These are phyloP conservation scores for Fusarium illudens DNA, from an alignment of 2,329 filamentous ascomycete species.

Conservation along the genomic window DNA sequence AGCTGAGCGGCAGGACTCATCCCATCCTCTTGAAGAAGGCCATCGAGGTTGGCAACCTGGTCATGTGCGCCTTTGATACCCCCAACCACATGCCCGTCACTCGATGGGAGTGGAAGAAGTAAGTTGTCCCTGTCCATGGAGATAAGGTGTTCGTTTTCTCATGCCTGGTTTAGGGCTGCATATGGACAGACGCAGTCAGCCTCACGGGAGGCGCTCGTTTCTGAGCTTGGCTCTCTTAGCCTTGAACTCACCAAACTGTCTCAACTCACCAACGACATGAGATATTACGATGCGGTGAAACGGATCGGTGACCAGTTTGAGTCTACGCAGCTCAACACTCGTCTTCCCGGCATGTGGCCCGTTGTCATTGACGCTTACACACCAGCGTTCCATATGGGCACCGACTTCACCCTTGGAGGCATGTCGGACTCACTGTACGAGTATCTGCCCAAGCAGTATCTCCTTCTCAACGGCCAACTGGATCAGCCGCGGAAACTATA, in stretches of 20 bases:
- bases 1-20: conserved; percentile 62
- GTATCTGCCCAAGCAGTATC: conserved; percentile 73
- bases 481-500: conserved; percentile 46
- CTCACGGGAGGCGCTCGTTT: conserved; percentile 36
- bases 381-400: conserved; percentile 38
- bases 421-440: conserved; percentile 68
- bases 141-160: conserved; percentile 5
- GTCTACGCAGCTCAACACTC: conserved; percentile 60
- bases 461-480: conserved; percentile 68
- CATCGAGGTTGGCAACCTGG: conserved; percentile 66
- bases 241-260: conserved; percentile 72
- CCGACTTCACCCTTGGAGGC: conserved; percentile 64
- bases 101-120: conserved; percentile 42
- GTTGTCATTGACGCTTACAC: conserved; percentile 56
- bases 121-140: conserved; percentile 4
- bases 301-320: conserved; percentile 66
- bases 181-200: conserved; percentile 38
- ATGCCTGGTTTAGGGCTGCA: conserved; percentile 29
- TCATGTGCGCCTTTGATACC: conserved; percentile 72
- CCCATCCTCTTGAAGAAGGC: conserved; percentile 66
- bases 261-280: conserved; percentile 67
- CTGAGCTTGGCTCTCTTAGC: conserved; percentile 60
- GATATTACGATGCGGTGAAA: conserved; percentile 69
- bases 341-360: conserved; percentile 71
- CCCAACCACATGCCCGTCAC: conserved; percentile 67